Percentiles rank a stretch among this genome's conserved stretches.
phyloP scores from a whole-genome alignment of 2,329 filamentous ascomycete species.

The Neonectria ditissima region DNA sequence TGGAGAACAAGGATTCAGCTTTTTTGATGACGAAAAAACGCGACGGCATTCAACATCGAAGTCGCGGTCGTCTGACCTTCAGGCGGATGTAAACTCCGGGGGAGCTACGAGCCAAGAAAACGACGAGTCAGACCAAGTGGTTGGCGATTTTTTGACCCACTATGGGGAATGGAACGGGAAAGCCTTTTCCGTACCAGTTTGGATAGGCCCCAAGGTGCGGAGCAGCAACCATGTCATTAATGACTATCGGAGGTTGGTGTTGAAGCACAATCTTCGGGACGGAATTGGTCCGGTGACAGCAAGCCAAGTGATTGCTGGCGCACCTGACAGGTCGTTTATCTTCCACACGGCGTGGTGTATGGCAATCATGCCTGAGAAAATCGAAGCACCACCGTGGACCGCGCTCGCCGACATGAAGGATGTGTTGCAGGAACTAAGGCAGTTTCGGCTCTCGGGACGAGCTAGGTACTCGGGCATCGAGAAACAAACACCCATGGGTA shows the following conservation, averaged over 20 bases:
- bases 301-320: slow-evolving; percentile 62
- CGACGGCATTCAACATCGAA: slow-evolving; percentile 22
- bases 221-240: slow-evolving; percentile 54
- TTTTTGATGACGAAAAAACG: slow-evolving; percentile 52
- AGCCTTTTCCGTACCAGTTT: slow-evolving; percentile 51
- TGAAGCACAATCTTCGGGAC: slow-evolving; percentile 51
- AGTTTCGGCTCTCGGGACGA: slow-evolving; percentile 51
- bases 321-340: slow-evolving; percentile 58
- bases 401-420: slow-evolving; percentile 56
- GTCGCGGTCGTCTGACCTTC: slow-evolving; percentile 11
- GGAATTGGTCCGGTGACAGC: slow-evolving; percentile 60
- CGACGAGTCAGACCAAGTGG: slow-evolving; percentile 31
- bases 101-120: not conserved
- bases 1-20: slow-evolving; percentile 56
- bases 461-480: slow-evolving; percentile 42
- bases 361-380: slow-evolving; percentile 53
- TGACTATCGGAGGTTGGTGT: slow-evolving; percentile 61
- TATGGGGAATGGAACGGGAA: slow-evolving; percentile 44
- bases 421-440: slow-evolving; percentile 57
- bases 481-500: slow-evolving; percentile 7
- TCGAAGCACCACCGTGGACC: slow-evolving; percentile 44
- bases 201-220: slow-evolving; percentile 57
- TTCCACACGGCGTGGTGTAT: slow-evolving; percentile 67
- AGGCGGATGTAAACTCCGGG: slow-evolving; percentile 21
- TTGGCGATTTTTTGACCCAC: slow-evolving; percentile 40